Conservation (phyloP, 495 filamentous ascomycete species). For the Parmelia sp. region DNA sequence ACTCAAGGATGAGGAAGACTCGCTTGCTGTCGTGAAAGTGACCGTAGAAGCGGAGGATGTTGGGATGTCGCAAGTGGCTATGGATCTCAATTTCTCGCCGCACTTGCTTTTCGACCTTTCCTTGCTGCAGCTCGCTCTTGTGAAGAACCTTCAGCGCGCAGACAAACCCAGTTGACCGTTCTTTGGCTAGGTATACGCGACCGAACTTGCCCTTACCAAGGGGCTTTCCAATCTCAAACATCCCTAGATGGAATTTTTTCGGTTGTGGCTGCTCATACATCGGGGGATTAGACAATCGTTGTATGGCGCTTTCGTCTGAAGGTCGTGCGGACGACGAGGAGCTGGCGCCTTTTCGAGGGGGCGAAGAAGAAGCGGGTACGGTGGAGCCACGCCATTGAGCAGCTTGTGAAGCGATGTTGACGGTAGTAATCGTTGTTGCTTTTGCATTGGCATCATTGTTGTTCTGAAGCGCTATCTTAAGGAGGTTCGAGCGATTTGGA, state of each 20-base stretch:
- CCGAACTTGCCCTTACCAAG: constrained; percentile 98
- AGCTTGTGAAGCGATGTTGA: constrained; percentile 60
- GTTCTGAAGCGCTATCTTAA: constrained; percentile 78
- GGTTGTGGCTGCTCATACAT: constrained; percentile 58
- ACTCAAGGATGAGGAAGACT: constrained; percentile 93
- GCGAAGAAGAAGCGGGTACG: constrained; percentile 33
- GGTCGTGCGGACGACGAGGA: constrained; percentile 38
- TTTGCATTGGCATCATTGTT: constrained; percentile 52
- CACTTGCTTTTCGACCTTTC: constrained; percentile 93
- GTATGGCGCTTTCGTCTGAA: constrained; percentile 51
- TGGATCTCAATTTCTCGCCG: constrained; percentile 97
- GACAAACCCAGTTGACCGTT: constrained; percentile 82
- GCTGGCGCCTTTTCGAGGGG: constrained; percentile 30
- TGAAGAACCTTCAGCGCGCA: constrained; percentile 96
- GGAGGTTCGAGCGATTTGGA: constrained; percentile 60
- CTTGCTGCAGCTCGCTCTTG: constrained; percentile 87
- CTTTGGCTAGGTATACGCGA: constrained; percentile 89
- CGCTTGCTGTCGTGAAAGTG: constrained; percentile 97
- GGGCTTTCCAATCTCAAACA: constrained; percentile 98
- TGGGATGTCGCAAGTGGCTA: constrained; percentile 90
- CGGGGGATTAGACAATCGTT: constrained; percentile 46
- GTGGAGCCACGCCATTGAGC: constrained; percentile 49
- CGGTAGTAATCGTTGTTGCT: constrained; percentile 50
- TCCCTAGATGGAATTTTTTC: constrained; percentile 85
- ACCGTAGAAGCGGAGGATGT: constrained; percentile 87